Percentiles rank a stretch among this genome's conserved stretches.
Conservation (phyloP, 2,329 filamentous ascomycete species). For the Podosphaera xanthii region DNA sequence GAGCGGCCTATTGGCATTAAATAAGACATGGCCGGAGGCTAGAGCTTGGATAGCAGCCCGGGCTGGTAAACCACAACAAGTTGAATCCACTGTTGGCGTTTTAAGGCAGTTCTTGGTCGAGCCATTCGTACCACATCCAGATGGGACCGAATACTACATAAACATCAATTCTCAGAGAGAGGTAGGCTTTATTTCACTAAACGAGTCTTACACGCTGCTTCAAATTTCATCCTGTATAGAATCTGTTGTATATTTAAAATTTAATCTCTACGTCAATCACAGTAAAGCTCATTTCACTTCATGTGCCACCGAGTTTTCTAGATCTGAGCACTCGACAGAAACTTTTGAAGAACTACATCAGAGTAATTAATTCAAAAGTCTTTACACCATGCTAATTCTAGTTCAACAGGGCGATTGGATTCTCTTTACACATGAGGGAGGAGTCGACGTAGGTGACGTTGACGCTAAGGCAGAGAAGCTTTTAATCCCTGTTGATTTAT, state of each 20-base stretch:
- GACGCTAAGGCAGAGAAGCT: slow-evolving; percentile 98
- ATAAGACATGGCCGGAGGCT: slow-evolving; percentile 92
- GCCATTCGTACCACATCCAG: slow-evolving; percentile 89
- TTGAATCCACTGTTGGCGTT: slow-evolving; percentile 74
- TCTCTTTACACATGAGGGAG: slow-evolving; percentile 97
- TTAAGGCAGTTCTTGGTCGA: slow-evolving; percentile 93
- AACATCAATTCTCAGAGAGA: slow-evolving; percentile 99
- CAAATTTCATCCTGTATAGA: background rate
- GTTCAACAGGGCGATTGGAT: slow-evolving; percentile 83
- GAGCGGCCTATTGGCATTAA: slow-evolving; percentile 85
- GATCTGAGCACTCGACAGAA: no score
- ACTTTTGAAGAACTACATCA: background rate
- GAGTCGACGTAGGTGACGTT: slow-evolving; percentile 98
- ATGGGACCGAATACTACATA: slow-evolving; percentile 97
- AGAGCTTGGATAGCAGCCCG: slow-evolving; percentile 83
- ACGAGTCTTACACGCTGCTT: background rate
- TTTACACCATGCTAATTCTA: background rate
- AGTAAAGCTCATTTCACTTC: no score
- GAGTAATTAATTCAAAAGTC: background rate
- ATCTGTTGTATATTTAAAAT: no score
- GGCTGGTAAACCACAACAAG: slow-evolving; percentile 77
- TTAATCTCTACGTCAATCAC: no score
- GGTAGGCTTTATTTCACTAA: slow-evolving; percentile 31
- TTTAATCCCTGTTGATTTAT: slow-evolving; percentile 84
- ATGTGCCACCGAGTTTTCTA: no score